Evolutionary conservation across 2,329 filamentous ascomycete species (phyloP), one percentile per base, ranked within the genome.

Genomic region (Trichoderma brevicompactum): DNA sequence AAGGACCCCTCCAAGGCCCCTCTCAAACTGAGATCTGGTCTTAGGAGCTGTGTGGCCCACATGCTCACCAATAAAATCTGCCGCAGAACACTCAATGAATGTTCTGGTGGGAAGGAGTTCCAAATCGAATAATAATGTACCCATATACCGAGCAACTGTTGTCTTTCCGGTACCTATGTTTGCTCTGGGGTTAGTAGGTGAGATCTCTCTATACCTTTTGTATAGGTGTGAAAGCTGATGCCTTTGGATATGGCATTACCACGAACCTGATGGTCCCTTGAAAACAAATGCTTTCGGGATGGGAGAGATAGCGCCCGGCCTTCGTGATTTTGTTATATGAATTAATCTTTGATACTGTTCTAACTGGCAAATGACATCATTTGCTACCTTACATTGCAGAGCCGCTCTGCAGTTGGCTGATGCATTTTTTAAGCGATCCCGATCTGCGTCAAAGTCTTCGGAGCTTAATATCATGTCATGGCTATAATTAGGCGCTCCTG

Each of bases 11-110:
- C 44, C 58, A 2, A 61, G 58, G 3, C 44, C 58, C 15, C 28
- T 49, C 5, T 41, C 38, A 32, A 61, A 61, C 0, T 49, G 44
- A 7, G 32, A 17, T 28, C 43, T 50, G 4, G 58, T 50, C 13
- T 61, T 61, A 1, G 58, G 58, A 17, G 44, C 44, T 32, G 44
- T 61, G 9, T 61, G 58, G 9, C 58, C 58, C 13, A 61, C 58
- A 17, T 49, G 46, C 15, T 61, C 44, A 15, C 44, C 58, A 28
- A 61, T 61, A 1, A 61, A 50, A 9, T 61, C 58, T 34, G 58
- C 17, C 3, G 44, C 44, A 2, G 58, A 61, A 13, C 58, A 60
- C 28, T 60, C 56, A 13, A 50, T 2, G 13, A 40, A 49, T 50
- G 32, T 46, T 36, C 50, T 61, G 8, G 58, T 61, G 23, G 56